A percentile compares a stretch with the other conserved stretches of the same genome.
Evolutionary conservation across 345 rosid genomes (phyloP).

Genomic region (Cochlearia excelsa): DNA sequence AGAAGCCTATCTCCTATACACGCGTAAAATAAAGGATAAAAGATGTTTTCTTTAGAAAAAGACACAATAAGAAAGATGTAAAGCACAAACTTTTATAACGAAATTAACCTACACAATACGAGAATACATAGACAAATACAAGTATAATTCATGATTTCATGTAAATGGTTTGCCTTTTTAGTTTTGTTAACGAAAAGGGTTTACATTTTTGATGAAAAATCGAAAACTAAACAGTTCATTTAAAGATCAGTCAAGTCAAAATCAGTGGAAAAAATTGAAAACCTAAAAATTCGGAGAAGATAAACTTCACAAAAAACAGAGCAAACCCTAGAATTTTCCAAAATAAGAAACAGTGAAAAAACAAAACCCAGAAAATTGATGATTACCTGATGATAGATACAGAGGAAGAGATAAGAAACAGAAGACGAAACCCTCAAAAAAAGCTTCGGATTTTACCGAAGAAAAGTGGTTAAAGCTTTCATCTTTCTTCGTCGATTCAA

Average conservation of each 20-base stretch:
- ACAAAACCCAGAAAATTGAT: neutral
- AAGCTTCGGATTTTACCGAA: conserved; percentile 1
- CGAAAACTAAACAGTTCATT: neutral
- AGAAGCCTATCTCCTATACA: conserved; percentile 7
- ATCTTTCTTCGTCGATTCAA: conserved; percentile 6
- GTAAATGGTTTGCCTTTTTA: too few relatives aligned
- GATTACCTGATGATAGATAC: conserved; percentile 26
- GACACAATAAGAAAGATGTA: conserved; percentile 4
- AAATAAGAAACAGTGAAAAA: conserved; percentile 18
- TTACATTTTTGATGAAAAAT: conserved; percentile 1
- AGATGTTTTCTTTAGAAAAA: conserved; percentile 21
- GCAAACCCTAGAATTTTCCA: conserved; percentile 3
- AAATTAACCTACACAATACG: conserved; percentile 10
- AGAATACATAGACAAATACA: conserved; percentile 7
- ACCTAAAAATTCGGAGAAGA: conserved; percentile 10
- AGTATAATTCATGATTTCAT: neutral
- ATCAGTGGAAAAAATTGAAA: conserved; percentile 1
- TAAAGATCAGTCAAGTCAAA: too few relatives aligned
- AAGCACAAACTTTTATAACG: conserved; percentile 23
- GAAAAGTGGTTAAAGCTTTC: conserved; percentile 5
- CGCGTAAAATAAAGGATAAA: conserved; percentile 18
- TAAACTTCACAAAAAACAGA: neutral
- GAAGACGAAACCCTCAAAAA: conserved; percentile 16
- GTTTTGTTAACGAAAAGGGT: neutral
- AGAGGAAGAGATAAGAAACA: conserved; percentile 23